A percentile compares a stretch with the other conserved stretches of the same genome.
These are phyloP conservation scores for Cutaneotrichosporon mucoides DNA, from an alignment of 1,284 basidiomycete species.

Conservation along the genomic window DNA sequence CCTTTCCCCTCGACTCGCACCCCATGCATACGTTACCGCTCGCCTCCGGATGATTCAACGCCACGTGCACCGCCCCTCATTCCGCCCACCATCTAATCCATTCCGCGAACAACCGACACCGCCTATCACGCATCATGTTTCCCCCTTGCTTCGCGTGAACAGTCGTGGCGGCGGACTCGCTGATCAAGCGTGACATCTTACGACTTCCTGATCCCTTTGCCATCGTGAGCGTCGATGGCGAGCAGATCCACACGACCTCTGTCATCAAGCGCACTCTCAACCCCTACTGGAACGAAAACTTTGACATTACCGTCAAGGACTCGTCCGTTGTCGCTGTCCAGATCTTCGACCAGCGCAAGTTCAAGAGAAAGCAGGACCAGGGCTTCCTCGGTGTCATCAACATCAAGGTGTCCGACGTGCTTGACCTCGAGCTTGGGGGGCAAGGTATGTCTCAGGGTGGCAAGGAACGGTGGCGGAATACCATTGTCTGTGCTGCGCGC, in stretches of 20 bases:
- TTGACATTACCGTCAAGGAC: constrained; percentile 84
- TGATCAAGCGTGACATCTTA: constrained; percentile 86
- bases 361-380: constrained; percentile 80
- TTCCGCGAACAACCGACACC: background rate
- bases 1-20: too few relatives aligned
- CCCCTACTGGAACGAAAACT: constrained; percentile 91
- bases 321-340: constrained; percentile 88
- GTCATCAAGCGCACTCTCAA: constrained; percentile 86
- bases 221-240: constrained; percentile 88
- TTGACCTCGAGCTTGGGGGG: constrained; percentile 82
- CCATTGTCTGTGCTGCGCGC: too few relatives aligned
- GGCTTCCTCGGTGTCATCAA: constrained; percentile 94
- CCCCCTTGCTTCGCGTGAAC: constrained; percentile 7
- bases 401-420: constrained; percentile 79
- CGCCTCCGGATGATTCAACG: background rate
- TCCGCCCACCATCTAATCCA: background rate
- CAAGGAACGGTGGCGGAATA: background rate
- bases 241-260: constrained; percentile 87
- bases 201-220: constrained; percentile 90
- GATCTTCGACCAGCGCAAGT: constrained; percentile 96
- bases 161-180: constrained; percentile 85
- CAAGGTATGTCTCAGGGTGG: constrained; percentile 63
- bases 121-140: background rate
- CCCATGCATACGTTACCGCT: background rate
- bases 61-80: constrained; percentile 3